These are phyloP conservation scores for Didymella lethalis DNA, from an alignment of 2,329 filamentous ascomycete genomes.

Conservation along the genomic window DNA sequence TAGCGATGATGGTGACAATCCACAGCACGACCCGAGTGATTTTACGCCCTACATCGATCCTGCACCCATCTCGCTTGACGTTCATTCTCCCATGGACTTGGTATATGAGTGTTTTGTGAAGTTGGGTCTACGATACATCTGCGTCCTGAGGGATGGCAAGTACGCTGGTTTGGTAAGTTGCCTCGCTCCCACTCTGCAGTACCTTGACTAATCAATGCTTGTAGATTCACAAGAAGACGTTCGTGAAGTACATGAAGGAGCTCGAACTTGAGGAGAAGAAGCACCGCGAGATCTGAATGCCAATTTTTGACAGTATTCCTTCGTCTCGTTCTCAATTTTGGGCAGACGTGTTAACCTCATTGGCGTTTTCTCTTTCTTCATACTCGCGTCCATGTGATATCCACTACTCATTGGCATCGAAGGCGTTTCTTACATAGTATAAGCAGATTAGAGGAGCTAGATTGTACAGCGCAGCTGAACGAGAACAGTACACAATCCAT, in stretches of 20 bases:
- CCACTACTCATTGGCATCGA: constrained; percentile 7
- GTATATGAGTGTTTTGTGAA: constrained; percentile 98
- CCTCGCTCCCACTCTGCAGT: neutral
- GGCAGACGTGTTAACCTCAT: neutral
- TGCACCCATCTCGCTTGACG: constrained; percentile 86
- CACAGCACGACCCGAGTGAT: constrained; percentile 71
- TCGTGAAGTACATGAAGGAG: constrained; percentile 92
- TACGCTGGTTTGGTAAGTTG: constrained; percentile 83
- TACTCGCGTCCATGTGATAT: constrained; percentile 6
- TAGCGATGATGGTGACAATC: constrained; percentile 58
- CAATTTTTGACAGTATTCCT: neutral
- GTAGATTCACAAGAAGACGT: constrained; percentile 91
- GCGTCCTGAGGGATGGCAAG: constrained; percentile 81
- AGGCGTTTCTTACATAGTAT: neutral
- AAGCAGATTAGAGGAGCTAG: constrained; percentile 1
- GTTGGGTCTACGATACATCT: constrained; percentile 89
- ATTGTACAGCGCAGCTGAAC: neutral
- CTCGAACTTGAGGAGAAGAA: constrained; percentile 65
- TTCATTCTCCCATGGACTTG: constrained; percentile 88
- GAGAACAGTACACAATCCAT: neutral
- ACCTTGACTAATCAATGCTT: neutral
- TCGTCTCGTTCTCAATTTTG: neutral
- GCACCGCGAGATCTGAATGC: constrained; percentile 1
- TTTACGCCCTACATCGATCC: constrained; percentile 93
- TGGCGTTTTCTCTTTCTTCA: neutral